Percentiles rank a stretch among this genome's conserved stretches.
phyloP scores from a whole-genome alignment of 75 land plant genomes.

The Picea sitchensis region DNA sequence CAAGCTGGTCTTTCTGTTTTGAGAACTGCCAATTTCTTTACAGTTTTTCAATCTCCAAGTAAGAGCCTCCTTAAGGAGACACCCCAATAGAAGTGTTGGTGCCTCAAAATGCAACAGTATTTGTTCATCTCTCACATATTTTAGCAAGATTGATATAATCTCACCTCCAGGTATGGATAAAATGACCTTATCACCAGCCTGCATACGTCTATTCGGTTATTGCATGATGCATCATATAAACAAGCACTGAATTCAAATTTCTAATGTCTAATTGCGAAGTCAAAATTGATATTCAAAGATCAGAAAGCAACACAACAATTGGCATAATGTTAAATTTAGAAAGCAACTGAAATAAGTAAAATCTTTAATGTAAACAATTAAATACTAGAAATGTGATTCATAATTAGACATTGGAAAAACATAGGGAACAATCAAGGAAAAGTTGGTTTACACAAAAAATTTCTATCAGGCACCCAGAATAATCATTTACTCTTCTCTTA shows the following conservation, averaged over 20 bases:
- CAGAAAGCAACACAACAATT: not conserved
- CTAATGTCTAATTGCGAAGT: not conserved
- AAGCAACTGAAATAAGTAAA: not conserved
- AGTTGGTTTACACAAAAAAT: no score
- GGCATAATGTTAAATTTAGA: not conserved
- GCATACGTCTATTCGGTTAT: not conserved
- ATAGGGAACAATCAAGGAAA: no score
- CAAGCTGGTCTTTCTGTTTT: not conserved
- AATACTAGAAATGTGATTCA: not conserved
- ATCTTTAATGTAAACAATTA: not conserved
- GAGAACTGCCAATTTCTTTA: not conserved
- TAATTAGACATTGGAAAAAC: no score
- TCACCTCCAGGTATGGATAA: constrained; percentile 18
- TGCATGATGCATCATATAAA: not conserved
- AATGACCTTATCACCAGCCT: constrained; percentile 18
- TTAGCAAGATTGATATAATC: constrained; percentile 15
- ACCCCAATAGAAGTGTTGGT: constrained; percentile 24
- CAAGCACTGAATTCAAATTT: not conserved
- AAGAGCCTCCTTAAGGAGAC: constrained; percentile 26
- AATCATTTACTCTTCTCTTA: no score
- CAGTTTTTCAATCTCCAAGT: constrained; percentile 14
- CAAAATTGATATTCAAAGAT: not conserved
- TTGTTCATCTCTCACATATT: constrained; percentile 8
- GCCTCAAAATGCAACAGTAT: constrained; percentile 19
- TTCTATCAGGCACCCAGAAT: no score